Conservation (phyloP, 257 asterid genomes). For the Solanum lignicaule region DNA sequence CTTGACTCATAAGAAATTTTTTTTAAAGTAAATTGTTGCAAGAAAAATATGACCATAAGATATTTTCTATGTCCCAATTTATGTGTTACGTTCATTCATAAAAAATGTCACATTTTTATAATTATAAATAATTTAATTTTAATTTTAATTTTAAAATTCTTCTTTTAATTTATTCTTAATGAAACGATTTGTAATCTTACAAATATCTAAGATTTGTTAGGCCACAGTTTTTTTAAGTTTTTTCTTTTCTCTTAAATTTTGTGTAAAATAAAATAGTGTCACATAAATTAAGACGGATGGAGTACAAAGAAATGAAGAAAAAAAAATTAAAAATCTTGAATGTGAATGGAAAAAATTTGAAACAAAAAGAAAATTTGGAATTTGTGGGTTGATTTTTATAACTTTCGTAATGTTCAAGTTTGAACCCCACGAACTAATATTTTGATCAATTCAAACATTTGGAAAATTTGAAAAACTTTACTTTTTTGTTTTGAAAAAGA, state of each 20-base stretch:
- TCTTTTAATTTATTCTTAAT: neutral
- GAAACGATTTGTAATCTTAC: neutral
- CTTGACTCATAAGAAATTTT: neutral
- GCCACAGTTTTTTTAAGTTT: rapidly evolving
- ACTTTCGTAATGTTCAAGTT: conserved; percentile 11
- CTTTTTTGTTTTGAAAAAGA: neutral
- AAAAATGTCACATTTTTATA: neutral
- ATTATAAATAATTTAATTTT: neutral
- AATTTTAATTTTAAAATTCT: neutral
- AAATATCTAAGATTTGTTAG: neutral
- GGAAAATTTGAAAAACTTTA: neutral
- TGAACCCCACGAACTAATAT: conserved; percentile 22
- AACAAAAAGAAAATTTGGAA: conserved; percentile 13
- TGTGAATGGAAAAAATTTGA: neutral
- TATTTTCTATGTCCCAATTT: neutral
- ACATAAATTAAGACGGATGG: neutral
- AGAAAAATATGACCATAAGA: neutral
- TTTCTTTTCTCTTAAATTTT: neutral
- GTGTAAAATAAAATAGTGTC: no score
- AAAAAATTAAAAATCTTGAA: neutral
- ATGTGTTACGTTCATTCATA: neutral
- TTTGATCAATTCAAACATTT: conserved; percentile 46
- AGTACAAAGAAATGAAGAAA: neutral
- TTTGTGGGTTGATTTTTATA: neutral
- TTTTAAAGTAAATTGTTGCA: rapidly evolving